Percentiles rank a stretch among this genome's conserved stretches.
Conservation (phyloP, 2,329 filamentous ascomycete species). For the Sporothrix euskadiensis region DNA sequence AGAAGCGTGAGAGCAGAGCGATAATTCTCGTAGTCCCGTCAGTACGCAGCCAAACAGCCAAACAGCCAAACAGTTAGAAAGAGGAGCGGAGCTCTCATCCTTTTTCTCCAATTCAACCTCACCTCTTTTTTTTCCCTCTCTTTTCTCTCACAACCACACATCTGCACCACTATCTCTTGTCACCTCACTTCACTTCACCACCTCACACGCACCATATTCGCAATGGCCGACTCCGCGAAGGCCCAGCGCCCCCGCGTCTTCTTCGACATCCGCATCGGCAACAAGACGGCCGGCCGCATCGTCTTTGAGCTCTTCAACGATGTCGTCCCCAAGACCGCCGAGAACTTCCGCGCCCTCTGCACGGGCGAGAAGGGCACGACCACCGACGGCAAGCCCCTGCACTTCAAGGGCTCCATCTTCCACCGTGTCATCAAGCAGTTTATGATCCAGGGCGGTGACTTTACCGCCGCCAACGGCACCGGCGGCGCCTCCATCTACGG, state of each 20-base stretch:
- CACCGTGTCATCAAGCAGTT: constrained; percentile 98
- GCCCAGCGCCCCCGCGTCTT: constrained; percentile 75
- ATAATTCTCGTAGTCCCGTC: neutral
- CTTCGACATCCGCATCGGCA: constrained; percentile 87
- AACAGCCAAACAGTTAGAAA: neutral
- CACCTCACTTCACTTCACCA: neutral
- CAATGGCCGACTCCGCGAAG: constrained; percentile 47
- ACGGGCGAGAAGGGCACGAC: constrained; percentile 90
- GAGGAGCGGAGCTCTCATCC: neutral
- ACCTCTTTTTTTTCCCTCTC: neutral
- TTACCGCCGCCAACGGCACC: constrained; percentile 90
- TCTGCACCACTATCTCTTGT: neutral
- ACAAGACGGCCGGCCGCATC: constrained; percentile 71
- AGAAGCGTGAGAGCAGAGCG: neutral
- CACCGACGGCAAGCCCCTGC: constrained; percentile 78
- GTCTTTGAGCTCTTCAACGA: constrained; percentile 77
- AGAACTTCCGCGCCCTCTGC: constrained; percentile 94
- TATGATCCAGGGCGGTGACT: constrained; percentile 98
- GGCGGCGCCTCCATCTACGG: constrained; percentile 97
- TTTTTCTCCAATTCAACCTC: neutral
- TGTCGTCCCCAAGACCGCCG: constrained; percentile 89
- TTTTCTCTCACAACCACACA: neutral
- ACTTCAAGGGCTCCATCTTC: constrained; percentile 91
- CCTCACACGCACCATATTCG: constrained; percentile 22
- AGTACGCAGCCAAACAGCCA: neutral